These are phyloP conservation scores for Coemansia erecta DNA, from an alignment of 192 early-diverging fungal species.

Conservation along the genomic window DNA sequence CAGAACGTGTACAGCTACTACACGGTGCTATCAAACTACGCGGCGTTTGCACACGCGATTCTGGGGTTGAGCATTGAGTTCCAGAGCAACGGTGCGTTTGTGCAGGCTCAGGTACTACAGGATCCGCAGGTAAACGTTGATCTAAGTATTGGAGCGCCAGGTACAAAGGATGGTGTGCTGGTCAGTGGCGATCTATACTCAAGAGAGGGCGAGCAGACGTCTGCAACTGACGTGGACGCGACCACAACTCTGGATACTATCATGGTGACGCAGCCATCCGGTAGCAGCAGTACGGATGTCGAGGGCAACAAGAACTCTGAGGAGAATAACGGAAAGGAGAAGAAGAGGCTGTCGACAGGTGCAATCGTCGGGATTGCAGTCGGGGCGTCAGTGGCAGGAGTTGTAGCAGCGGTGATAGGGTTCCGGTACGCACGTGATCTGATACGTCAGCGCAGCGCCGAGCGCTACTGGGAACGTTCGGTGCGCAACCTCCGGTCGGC, in stretches of 20 bases:
- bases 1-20: not conserved
- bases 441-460: not conserved
- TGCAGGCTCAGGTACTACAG: no score
- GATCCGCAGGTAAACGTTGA: no score
- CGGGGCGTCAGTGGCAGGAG: not conserved
- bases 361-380: not conserved
- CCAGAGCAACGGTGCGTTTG: not conserved
- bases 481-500: not conserved
- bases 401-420: not conserved
- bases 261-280: no score
- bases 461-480: not conserved
- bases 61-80: not conserved
- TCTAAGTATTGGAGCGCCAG: no score
- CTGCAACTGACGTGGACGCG: no score
- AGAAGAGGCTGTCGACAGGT: not conserved
- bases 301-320: not conserved
- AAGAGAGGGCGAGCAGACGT: no score
- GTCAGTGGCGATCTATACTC: no score
- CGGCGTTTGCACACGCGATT: not conserved
- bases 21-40: conserved; percentile 2
- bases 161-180: no score
- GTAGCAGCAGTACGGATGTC: no score
- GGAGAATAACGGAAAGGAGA: not conserved
- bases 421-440: not conserved
- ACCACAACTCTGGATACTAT: no score